Base-by-base conservation (phyloP, 495 filamentous ascomycete genomes). In the Aspergillus conjunctus region DNA sequence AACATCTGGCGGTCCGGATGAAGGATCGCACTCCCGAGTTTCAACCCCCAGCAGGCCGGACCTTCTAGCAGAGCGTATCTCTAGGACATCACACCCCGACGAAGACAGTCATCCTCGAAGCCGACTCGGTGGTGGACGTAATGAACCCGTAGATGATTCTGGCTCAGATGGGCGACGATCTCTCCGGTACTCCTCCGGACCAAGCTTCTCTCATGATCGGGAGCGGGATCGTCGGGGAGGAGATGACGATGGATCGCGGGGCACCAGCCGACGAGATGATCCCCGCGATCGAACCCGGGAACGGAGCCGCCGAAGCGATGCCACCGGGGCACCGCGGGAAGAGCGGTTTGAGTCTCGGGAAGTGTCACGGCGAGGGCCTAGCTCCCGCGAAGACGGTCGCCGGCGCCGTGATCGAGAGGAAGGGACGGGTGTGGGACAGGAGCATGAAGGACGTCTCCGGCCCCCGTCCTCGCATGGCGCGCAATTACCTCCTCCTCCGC, bases 401-500 rank as follows among this genome's bases (percentile, higher is more conserved):
- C 67, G 68, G 22, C 64, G 71, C 22, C 73, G 78, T 54, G 78
- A 80, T 20, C 73, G 78, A 41, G 76, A 76, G 7, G 75, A 74
- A 10, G 67, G 62, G 17, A 54, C 66, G 30, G 59, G 65, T 10
- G 31, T 63, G 4, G 62, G 53, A 51, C 68, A 69, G 51, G 75
- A 78, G 21, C 66, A 66, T 51, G 75, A 79, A 53, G 76, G 75
- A n/a, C 77, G 76, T 32, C 63, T 73, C 20, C 73, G 75, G 12
- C 76, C 74, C 26, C 67, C 77, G 0, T 76, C 78, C 0, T 76
- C 73, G 3, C 69, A 71, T 55, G 73, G 70, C 15, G 73, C 68
- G 21, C 72, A 69, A 20, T 70, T 71, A 1, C 69, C 73, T 1
- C 71, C 68, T 4, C 70, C 74, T 17, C 71, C 73, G 18, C 73